Percentiles rank a stretch among this genome's conserved stretches.
These are phyloP conservation scores for Kalmusia sp. DNA, from an alignment of 2,329 filamentous ascomycete genomes.

Conservation along the genomic window DNA sequence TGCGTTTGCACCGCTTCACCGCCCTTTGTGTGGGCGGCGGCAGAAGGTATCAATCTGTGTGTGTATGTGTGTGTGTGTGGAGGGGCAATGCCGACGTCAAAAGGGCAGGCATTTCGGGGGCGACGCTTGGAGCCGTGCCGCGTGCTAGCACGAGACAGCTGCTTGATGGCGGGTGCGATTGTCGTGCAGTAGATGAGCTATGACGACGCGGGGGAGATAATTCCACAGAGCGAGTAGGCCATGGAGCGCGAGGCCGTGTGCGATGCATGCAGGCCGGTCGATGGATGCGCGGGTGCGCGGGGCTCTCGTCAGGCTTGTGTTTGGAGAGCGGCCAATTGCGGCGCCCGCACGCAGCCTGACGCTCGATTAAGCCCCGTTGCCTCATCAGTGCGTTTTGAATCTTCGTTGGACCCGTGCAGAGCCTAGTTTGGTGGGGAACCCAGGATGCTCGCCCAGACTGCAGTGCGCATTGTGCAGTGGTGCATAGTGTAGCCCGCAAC, in stretches of 20 bases:
- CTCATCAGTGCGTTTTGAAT: constrained; percentile 36
- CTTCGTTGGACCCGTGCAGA: constrained; percentile 20
- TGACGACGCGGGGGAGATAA: constrained; percentile 22
- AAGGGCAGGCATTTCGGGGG: constrained; percentile 21
- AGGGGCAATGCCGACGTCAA: constrained; percentile 35
- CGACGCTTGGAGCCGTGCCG: constrained; percentile 16
- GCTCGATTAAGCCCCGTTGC: constrained; percentile 37
- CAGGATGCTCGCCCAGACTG: too few relatives aligned
- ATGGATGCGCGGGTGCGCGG: constrained; percentile 29
- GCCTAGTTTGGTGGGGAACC: constrained; percentile 42
- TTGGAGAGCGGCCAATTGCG: constrained; percentile 36
- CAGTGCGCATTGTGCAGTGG: constrained; percentile 2
- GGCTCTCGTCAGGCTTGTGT: constrained; percentile 26
- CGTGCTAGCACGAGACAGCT: neutral
- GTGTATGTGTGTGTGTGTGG: constrained; percentile 2
- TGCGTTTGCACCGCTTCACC: constrained; percentile 43
- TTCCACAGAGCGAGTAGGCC: constrained; percentile 14
- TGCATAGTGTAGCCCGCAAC: constrained; percentile 5
- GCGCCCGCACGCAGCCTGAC: constrained; percentile 19
- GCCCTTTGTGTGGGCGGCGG: constrained; percentile 41
- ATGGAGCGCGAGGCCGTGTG: constrained; percentile 29
- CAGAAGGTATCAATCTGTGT: constrained; percentile 35
- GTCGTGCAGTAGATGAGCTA: constrained; percentile 24
- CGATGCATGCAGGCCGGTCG: constrained; percentile 27
- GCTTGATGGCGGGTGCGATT: constrained; percentile 4